These are phyloP conservation scores for Chalciporus chontae DNA, from an alignment of 768 basidiomycete genomes.

Conservation along the genomic window DNA sequence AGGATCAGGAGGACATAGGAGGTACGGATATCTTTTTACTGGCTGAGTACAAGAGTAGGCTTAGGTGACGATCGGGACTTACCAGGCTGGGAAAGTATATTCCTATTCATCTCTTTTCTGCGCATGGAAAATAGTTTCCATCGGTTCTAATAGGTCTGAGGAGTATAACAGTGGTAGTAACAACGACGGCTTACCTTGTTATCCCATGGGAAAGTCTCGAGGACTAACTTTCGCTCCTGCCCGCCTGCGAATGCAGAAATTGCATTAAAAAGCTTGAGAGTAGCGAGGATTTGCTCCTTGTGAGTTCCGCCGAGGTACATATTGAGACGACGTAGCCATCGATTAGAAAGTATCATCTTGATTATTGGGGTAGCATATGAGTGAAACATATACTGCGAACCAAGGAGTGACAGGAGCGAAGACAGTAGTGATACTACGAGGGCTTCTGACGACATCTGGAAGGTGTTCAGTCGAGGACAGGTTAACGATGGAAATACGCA, in stretches of 20 bases:
- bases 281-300: slow-evolving; percentile 62
- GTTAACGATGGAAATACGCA: too few relatives aligned
- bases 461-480: too few relatives aligned
- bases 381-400: slow-evolving; percentile 32
- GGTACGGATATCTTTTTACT: slow-evolving; percentile 67
- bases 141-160: slow-evolving; percentile 43
- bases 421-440: too few relatives aligned
- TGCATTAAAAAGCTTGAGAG: slow-evolving; percentile 59
- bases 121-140: slow-evolving; percentile 70
- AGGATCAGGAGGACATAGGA: slow-evolving; percentile 70
- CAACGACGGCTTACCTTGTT: slow-evolving; percentile 48
- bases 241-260: slow-evolving; percentile 67
- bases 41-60: background rate
- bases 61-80: slow-evolving; percentile 6
- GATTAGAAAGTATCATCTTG: slow-evolving; percentile 52
- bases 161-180: background rate
- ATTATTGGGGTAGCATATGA: slow-evolving; percentile 58
- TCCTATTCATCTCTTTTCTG: slow-evolving; percentile 48
- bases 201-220: slow-evolving; percentile 78
- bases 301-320: slow-evolving; percentile 59
- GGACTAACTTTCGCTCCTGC: slow-evolving; percentile 56
- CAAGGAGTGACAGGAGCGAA: too few relatives aligned
- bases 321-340: slow-evolving; percentile 55
- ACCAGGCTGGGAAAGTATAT: slow-evolving; percentile 60
- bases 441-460: too few relatives aligned